Conservation (phyloP, 2,329 filamentous ascomycete genomes). For the Zymoseptoria passerinii region DNA sequence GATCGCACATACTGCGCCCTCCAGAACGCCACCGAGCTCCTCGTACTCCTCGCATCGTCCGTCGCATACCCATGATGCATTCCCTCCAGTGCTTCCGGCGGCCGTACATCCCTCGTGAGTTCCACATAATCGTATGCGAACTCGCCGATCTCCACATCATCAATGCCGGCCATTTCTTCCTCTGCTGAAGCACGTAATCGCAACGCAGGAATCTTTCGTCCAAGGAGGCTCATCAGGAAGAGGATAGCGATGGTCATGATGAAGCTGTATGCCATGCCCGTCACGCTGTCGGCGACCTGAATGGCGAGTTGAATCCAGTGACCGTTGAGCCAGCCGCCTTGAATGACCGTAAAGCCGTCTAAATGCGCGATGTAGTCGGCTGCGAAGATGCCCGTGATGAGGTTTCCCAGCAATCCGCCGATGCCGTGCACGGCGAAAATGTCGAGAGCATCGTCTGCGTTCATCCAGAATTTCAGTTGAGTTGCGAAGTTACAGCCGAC, state of each 20-base stretch:
- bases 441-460: conserved; percentile 77
- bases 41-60: background rate
- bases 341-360: conserved; percentile 59
- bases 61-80: background rate
- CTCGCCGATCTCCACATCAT: conserved; percentile 79
- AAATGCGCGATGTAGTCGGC: conserved; percentile 76
- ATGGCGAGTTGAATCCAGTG: conserved; percentile 78
- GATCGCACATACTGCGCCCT: background rate
- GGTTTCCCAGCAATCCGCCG: conserved; percentile 70
- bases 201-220: conserved; percentile 70
- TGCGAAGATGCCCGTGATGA: conserved; percentile 74
- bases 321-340: conserved; percentile 73
- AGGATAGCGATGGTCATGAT: conserved; percentile 68
- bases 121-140: conserved; percentile 96
- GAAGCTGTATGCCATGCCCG: conserved; percentile 72
- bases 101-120: conserved; percentile 59
- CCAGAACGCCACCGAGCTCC: background rate
- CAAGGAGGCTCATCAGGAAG: conserved; percentile 49
- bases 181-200: conserved; percentile 66
- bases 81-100: conserved; percentile 7
- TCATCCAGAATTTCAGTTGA: conserved; percentile 77
- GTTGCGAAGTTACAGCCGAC: conserved; percentile 80
- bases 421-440: conserved; percentile 79
- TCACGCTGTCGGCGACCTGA: conserved; percentile 72
- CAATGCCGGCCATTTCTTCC: conserved; percentile 75